Conservation (phyloP, 768 basidiomycete species). For the Auricularia sp. region DNA sequence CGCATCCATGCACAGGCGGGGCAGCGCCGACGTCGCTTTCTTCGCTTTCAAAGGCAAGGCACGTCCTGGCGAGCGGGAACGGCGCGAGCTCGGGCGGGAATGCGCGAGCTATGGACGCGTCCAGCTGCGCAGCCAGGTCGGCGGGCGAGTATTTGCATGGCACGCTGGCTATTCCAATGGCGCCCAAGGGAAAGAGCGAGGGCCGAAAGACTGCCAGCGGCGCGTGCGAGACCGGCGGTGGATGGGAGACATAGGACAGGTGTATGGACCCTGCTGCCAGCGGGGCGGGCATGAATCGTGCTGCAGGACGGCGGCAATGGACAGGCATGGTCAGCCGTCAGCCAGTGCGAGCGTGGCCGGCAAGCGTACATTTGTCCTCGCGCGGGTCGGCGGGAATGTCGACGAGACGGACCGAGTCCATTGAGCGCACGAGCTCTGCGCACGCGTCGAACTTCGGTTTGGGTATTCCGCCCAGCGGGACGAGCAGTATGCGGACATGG, state of each 20-base stretch:
- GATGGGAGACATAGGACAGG: conserved; percentile 67
- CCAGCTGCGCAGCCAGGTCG: conserved; percentile 55
- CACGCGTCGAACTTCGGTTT: conserved; percentile 63
- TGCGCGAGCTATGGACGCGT: conserved; percentile 49
- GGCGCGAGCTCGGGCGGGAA: conserved; percentile 51
- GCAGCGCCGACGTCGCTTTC: conserved; percentile 48
- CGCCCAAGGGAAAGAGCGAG: conserved; percentile 76
- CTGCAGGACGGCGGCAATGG: conserved; percentile 25
- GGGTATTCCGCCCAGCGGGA: conserved; percentile 75
- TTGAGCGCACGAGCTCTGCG: conserved; percentile 60
- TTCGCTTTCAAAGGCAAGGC: conserved; percentile 71
- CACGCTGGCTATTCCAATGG: conserved; percentile 77
- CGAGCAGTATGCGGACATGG: conserved; percentile 72
- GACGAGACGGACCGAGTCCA: conserved; percentile 63
- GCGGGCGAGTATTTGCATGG: conserved; percentile 42
- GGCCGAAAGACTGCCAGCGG: conserved; percentile 64
- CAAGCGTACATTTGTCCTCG: conserved; percentile 58
- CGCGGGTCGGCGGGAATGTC: conserved; percentile 76
- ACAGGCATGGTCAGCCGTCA: neutral
- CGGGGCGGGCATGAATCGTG: conserved; percentile 72
- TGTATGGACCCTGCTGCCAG: conserved; percentile 75
- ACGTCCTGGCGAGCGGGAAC: conserved; percentile 71
- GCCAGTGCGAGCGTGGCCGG: conserved; percentile 2
- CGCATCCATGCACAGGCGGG: conserved; percentile 42
- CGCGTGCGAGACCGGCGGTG: conserved; percentile 55